Percentiles rank a stretch among this genome's conserved stretches.
Evolutionary conservation across 2,329 filamentous ascomycete species (phyloP).

Genomic region (Aspergillus sp.): DNA sequence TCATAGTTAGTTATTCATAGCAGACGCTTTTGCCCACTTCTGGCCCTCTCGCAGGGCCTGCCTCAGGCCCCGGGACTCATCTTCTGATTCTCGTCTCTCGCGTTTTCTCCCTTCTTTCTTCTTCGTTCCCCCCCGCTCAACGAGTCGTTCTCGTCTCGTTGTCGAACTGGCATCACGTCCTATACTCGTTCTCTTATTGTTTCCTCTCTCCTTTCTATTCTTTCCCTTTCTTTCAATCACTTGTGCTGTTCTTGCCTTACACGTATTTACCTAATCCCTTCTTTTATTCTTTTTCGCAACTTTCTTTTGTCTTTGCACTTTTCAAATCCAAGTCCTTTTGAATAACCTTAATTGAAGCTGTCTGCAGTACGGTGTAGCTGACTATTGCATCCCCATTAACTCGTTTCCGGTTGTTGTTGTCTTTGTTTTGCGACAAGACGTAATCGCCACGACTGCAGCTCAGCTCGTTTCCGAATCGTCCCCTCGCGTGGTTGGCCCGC

Average conservation of each 20-base stretch:
- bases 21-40: constrained; percentile 3
- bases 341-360: constrained; percentile 12
- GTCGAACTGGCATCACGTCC: constrained; percentile 45
- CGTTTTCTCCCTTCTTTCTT: constrained; percentile 22
- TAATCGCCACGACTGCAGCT: constrained; percentile 9
- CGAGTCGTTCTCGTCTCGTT: constrained; percentile 39
- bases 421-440: constrained; percentile 15
- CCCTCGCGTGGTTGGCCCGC: constrained; percentile 18
- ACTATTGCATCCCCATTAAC: constrained; percentile 7
- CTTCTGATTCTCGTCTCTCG: constrained; percentile 22
- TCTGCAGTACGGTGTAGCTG: constrained; percentile 10
- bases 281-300: constrained; percentile 13
- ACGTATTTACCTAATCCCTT: constrained; percentile 15
- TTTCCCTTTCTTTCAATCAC: constrained; percentile 11
- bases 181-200: constrained; percentile 19
- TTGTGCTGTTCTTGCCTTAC: constrained; percentile 18
- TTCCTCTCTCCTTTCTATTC: constrained; percentile 23
- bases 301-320: constrained; percentile 7
- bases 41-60: not conserved
- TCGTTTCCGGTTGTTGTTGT: constrained; percentile 2
- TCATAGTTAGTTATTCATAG: constrained; percentile 1
- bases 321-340: constrained; percentile 11
- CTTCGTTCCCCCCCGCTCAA: constrained; percentile 37
- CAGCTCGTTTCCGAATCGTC: constrained; percentile 11
- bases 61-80: constrained; percentile 16